Percentiles rank a stretch among this genome's conserved stretches.
Evolutionary conservation across 192 early-diverging fungal species (phyloP).

Genomic region (Coemansia interrupta): DNA sequence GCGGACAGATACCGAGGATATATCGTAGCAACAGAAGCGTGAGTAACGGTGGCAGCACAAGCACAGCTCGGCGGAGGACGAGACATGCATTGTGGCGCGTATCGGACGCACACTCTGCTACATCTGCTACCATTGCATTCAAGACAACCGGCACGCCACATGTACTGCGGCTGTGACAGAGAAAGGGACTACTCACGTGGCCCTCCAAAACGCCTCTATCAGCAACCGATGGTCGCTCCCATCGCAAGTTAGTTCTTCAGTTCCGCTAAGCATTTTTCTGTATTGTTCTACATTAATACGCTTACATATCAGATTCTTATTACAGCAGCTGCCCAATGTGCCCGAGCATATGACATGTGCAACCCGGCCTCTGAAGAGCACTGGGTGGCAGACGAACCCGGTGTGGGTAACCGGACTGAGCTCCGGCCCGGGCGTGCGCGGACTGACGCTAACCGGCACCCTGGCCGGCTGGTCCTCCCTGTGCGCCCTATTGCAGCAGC

Average conservation of each 20-base stretch:
- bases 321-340: background rate
- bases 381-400: slow-evolving; percentile 31
- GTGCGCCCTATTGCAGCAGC: slow-evolving; percentile 38
- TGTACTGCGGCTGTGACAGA: background rate
- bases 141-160: background rate
- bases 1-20: background rate
- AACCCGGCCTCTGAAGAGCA: no score
- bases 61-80: background rate
- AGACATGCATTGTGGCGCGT: background rate
- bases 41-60: slow-evolving; percentile 2
- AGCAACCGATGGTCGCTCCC: no score
- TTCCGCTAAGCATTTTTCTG: no score
- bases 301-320: no score
- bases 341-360: background rate
- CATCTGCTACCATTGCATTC: slow-evolving; percentile 31
- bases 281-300: no score
- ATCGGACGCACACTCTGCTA: slow-evolving; percentile 32
- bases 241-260: no score
- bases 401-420: slow-evolving; percentile 25
- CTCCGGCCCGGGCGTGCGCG: slow-evolving; percentile 15
- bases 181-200: no score
- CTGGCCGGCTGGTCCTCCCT: slow-evolving; percentile 42
- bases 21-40: slow-evolving; percentile 2
- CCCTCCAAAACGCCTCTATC: no score
- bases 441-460: slow-evolving; percentile 24